Conservation (phyloP, 805 yeast species). For the Scheffersomyces coipomensis region DNA sequence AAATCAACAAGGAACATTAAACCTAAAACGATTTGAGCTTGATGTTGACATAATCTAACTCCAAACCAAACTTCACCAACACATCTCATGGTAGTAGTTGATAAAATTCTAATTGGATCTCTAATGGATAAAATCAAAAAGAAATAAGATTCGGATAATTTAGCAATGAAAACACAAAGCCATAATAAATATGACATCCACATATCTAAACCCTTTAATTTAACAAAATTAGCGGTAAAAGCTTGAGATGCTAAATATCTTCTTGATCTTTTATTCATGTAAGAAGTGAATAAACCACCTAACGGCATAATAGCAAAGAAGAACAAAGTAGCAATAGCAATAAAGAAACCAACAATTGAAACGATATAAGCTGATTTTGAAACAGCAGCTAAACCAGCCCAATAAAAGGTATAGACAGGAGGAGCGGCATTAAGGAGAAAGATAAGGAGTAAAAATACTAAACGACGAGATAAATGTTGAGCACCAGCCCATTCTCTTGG, state of each 20-base stretch:
- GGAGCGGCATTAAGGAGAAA: constrained; percentile 79
- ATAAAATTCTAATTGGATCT: constrained; percentile 91
- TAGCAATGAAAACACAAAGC: constrained; percentile 86
- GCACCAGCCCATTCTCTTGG: constrained; percentile 99
- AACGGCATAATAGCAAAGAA: constrained; percentile 95
- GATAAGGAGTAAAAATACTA: constrained; percentile 67
- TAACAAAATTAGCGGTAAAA: constrained; percentile 88
- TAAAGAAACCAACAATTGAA: constrained; percentile 83
- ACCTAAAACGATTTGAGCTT: constrained; percentile 86
- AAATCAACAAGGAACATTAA: constrained; percentile 91
- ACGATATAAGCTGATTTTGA: constrained; percentile 76
- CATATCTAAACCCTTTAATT: constrained; percentile 84
- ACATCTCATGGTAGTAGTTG: constrained; percentile 89
- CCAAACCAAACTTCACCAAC: constrained; percentile 93
- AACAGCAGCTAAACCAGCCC: constrained; percentile 63
- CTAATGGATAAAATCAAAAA: constrained; percentile 84
- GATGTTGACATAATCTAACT: constrained; percentile 71
- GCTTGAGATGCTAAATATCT: constrained; percentile 91
- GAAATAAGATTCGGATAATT: constrained; percentile 86
- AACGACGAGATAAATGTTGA: constrained; percentile 88
- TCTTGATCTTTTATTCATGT: constrained; percentile 83
- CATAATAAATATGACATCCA: constrained; percentile 94
- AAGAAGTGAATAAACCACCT: constrained; percentile 93
- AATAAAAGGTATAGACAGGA: constrained; percentile 78
- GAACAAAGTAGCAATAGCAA: constrained; percentile 77